Percentiles rank a stretch among this genome's conserved stretches.
phyloP scores from a whole-genome alignment of 129 eudicot species.

The Saposhnikovia divaricata region DNA sequence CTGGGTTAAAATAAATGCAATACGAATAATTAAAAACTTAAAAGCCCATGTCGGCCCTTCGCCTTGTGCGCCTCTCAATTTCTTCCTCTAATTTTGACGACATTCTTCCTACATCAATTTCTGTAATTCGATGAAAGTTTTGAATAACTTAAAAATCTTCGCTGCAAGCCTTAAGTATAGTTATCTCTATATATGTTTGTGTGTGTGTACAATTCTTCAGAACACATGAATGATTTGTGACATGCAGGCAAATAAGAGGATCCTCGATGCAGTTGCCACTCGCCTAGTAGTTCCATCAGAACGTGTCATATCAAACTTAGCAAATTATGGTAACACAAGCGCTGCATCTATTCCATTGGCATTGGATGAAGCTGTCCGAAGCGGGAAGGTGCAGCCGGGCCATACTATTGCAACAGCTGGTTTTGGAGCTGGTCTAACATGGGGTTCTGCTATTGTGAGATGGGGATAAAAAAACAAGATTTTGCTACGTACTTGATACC shows the following conservation, averaged over 20 bases:
- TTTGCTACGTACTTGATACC: neutral
- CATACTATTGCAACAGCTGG: constrained; percentile 88
- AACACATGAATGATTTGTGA: neutral
- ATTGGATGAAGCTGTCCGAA: constrained; percentile 85
- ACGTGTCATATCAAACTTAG: constrained; percentile 90
- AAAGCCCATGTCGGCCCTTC: too few relatives aligned
- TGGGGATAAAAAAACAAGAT: constrained; percentile 41
- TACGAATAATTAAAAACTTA: too few relatives aligned
- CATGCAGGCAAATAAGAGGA: constrained; percentile 92
- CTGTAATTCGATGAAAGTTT: neutral
- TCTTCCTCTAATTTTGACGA: too few relatives aligned
- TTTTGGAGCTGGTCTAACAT: constrained; percentile 96
- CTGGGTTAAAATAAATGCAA: too few relatives aligned
- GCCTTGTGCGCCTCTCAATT: too few relatives aligned
- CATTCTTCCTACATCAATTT: too few relatives aligned
- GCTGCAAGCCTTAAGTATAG: neutral
- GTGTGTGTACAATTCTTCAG: neutral
- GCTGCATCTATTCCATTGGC: constrained; percentile 99
- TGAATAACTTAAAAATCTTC: neutral
- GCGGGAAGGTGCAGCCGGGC: constrained; percentile 79
- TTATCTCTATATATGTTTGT: neutral
- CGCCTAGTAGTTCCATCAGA: constrained; percentile 71
- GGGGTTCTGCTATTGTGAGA: constrained; percentile 92
- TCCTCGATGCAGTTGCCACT: constrained; percentile 73
- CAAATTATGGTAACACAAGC: constrained; percentile 91